These are phyloP conservation scores for Bipolaris oryzae DNA, from an alignment of 2,329 filamentous ascomycete genomes.

Conservation along the genomic window DNA sequence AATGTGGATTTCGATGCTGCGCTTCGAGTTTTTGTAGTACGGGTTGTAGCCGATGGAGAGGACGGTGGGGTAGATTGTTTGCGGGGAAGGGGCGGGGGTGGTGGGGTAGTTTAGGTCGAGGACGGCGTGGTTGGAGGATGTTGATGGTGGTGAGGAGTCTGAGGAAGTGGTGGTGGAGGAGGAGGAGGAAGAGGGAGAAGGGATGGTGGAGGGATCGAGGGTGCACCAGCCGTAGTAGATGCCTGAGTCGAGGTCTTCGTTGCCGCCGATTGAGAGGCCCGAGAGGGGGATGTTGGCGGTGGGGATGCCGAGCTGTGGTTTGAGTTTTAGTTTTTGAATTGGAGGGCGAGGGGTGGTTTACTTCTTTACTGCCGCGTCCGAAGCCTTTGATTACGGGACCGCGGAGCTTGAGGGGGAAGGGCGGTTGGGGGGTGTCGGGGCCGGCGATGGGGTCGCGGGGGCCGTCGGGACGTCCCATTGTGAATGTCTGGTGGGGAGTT, in stretches of 20 bases:
- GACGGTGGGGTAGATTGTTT: slow-evolving; percentile 40
- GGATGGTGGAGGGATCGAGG: slow-evolving; percentile 60
- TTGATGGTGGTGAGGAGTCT: background rate
- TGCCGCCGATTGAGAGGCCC: slow-evolving; percentile 71
- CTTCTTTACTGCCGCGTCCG: slow-evolving; percentile 90
- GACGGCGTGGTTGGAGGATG: slow-evolving; percentile 38
- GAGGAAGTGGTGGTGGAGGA: slow-evolving; percentile 20
- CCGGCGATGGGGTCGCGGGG: slow-evolving; percentile 66
- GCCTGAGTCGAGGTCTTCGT: slow-evolving; percentile 70
- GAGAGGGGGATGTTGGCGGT: slow-evolving; percentile 83
- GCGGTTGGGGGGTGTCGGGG: slow-evolving; percentile 70
- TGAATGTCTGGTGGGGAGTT: background rate
- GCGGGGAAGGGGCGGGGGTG: slow-evolving; percentile 14
- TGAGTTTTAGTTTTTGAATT: background rate
- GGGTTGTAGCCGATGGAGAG: slow-evolving; percentile 79
- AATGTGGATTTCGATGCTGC: slow-evolving; percentile 88
- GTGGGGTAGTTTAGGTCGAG: slow-evolving; percentile 32
- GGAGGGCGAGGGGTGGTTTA: slow-evolving; percentile 39
- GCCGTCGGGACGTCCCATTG: slow-evolving; percentile 36
- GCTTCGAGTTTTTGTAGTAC: slow-evolving; percentile 90
- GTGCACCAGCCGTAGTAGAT: slow-evolving; percentile 95
- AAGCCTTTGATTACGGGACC: slow-evolving; percentile 92
- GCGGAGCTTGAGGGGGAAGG: slow-evolving; percentile 82
- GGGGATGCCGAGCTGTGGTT: slow-evolving; percentile 81
- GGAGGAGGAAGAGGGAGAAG: slow-evolving; percentile 16